Conservation (phyloP, 768 basidiomycete genomes). For the Suillus sp. region DNA sequence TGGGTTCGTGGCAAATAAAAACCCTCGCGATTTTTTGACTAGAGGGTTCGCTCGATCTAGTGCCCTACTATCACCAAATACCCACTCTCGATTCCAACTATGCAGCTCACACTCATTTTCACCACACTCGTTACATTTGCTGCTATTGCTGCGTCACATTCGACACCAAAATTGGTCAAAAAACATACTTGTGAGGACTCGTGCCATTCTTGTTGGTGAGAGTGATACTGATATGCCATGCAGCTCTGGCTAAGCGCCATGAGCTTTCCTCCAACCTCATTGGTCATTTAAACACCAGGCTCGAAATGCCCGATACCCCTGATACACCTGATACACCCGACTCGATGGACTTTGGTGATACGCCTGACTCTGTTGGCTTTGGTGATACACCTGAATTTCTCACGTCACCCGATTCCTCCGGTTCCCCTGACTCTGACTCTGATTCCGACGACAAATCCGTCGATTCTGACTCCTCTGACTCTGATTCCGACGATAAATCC, state of each 20-base stretch:
- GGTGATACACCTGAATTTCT: too few species aligned
- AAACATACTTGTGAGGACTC: neutral
- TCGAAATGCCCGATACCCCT: neutral
- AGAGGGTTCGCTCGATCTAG: neutral
- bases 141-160: neutral
- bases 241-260: neutral
- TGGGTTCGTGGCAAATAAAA: neutral
- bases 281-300: neutral
- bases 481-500: too few species aligned
- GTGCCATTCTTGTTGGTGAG: neutral
- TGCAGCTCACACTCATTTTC: neutral
- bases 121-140: neutral
- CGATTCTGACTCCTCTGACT: too few species aligned
- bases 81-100: neutral
- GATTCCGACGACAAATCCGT: too few species aligned
- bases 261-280: neutral
- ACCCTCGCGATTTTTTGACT: neutral
- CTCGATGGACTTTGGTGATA: too few species aligned
- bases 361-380: too few species aligned
- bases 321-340: too few species aligned
- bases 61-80: neutral
- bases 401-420: too few species aligned
- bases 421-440: too few species aligned
- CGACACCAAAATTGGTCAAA: neutral
- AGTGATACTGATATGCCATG: neutral